These are phyloP conservation scores for Thuja plicata DNA, from an alignment of 83 land plant genomes.

Conservation along the genomic window DNA sequence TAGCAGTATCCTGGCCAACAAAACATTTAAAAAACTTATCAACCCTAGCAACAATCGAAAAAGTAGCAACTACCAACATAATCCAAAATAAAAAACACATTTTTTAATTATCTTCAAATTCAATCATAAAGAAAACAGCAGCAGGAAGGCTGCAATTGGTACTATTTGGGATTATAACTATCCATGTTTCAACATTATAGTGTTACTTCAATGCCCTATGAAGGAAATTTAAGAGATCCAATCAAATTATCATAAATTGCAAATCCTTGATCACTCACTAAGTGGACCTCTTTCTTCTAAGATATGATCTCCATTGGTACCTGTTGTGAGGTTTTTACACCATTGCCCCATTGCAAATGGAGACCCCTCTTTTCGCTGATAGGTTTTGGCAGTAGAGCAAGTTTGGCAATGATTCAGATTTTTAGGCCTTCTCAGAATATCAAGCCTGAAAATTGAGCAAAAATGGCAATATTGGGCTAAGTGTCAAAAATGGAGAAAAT, in stretches of 20 bases:
- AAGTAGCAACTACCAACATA: background rate
- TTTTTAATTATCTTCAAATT: background rate
- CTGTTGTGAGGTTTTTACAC: no score
- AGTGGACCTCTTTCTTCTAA: background rate
- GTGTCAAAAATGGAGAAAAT: no score
- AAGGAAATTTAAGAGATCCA: background rate
- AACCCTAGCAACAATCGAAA: background rate
- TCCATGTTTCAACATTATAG: background rate
- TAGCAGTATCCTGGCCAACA: background rate
- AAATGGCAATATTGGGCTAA: no score
- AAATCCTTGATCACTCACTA: background rate
- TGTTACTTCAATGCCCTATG: background rate
- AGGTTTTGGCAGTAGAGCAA: no score
- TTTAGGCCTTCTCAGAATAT: no score
- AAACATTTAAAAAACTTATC: background rate
- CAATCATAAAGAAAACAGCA: background rate
- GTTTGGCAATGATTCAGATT: no score
- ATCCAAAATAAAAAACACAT: background rate
- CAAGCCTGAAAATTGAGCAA: no score
- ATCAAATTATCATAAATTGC: background rate
- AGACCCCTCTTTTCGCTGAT: no score
- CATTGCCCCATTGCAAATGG: no score
- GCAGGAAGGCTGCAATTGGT: background rate
- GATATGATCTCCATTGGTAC: no score
- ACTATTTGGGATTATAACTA: background rate